Percentiles rank a stretch among this genome's conserved stretches.
phyloP scores from a whole-genome alignment of 768 basidiomycete genomes.

The Trametes villosa region DNA sequence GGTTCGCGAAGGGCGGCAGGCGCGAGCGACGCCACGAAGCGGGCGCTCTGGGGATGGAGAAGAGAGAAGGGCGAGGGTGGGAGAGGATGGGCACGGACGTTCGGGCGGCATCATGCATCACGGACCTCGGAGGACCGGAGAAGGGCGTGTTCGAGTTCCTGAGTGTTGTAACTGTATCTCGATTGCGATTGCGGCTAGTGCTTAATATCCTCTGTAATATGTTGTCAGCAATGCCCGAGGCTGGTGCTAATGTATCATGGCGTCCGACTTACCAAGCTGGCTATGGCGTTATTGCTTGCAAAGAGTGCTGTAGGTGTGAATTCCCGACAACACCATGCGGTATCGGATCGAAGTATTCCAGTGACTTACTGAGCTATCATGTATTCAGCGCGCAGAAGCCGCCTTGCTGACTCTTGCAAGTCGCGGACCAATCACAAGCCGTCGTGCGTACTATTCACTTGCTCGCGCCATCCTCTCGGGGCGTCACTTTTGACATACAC shows the following conservation, averaged over 20 bases:
- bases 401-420: not conserved
- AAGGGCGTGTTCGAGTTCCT: not conserved
- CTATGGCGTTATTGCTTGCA: not conserved
- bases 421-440: not conserved
- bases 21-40: not conserved
- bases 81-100: slow-evolving; percentile 8
- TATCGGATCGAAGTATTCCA: too few relatives aligned
- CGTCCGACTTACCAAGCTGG: not conserved
- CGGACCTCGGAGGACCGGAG: not conserved
- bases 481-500: not conserved
- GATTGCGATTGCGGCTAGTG: not conserved
- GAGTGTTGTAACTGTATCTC: not conserved
- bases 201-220: too few relatives aligned
- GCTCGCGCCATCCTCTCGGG: not conserved
- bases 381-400: not conserved
- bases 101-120: not conserved
- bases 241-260: too few relatives aligned
- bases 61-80: slow-evolving; percentile 5
- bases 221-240: too few relatives aligned
- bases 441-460: too few relatives aligned
- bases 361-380: too few relatives aligned
- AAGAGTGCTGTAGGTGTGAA: too few relatives aligned
- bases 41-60: slow-evolving; percentile 11
- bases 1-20: not conserved
- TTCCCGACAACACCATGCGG: too few relatives aligned